phyloP scores from a whole-genome alignment of 148 eudicot species.

The Amaranthus cruentus region DNA sequence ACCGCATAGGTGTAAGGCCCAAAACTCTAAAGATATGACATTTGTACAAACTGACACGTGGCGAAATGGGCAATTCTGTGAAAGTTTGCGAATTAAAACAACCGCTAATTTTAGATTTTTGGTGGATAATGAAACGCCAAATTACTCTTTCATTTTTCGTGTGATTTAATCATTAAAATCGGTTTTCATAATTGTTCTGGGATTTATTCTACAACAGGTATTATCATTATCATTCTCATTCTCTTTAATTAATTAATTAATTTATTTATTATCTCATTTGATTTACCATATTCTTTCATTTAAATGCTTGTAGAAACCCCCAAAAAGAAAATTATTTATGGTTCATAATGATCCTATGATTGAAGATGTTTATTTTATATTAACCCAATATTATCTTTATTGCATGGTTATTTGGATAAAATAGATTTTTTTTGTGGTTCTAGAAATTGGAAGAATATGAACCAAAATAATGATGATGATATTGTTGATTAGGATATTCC shows the following conservation, averaged over 20 bases:
- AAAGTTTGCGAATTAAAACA: conserved; percentile 1
- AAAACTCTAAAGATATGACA: background rate
- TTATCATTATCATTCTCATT: background rate
- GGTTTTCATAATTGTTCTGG: background rate
- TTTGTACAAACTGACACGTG: conserved; percentile 13
- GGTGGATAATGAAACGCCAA: background rate
- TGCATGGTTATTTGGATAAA: background rate
- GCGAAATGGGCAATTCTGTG: conserved; percentile 12
- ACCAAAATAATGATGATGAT: too few relatives aligned
- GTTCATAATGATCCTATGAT: background rate
- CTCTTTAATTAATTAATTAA: background rate
- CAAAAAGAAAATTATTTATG: too few relatives aligned
- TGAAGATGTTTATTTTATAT: background rate
- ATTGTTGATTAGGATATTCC: too few relatives aligned
- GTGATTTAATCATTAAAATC: background rate
- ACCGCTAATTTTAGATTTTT: conserved; percentile 24
- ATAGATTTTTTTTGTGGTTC: background rate
- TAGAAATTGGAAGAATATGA: too few relatives aligned
- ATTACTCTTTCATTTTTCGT: background rate
- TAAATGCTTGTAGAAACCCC: background rate
- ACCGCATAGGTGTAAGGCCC: background rate
- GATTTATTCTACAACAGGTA: conserved; percentile 6
- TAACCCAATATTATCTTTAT: background rate
- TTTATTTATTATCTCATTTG: background rate
- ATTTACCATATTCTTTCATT: background rate